A percentile compares a stretch with the other conserved stretches of the same genome.
phyloP scores from a whole-genome alignment of 768 basidiomycete genomes.

The Dioszegia hungarica region DNA sequence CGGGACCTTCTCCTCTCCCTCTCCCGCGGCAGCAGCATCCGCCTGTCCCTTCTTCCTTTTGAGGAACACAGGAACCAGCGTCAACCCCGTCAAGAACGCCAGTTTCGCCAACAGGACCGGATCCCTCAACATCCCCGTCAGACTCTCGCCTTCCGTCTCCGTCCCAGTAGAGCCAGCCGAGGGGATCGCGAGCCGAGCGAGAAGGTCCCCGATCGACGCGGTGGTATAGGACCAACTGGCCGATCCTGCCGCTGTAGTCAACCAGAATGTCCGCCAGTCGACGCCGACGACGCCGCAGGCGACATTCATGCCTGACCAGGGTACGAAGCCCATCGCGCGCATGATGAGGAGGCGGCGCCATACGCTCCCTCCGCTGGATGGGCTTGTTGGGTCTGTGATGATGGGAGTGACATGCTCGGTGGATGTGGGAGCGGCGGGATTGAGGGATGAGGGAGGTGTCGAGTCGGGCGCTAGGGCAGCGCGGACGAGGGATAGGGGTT shows the following conservation, averaged over 20 bases:
- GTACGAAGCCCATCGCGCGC: constrained; percentile 84
- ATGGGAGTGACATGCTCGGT: constrained; percentile 26
- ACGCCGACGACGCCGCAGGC: constrained; percentile 91
- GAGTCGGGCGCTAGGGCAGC: constrained; percentile 60
- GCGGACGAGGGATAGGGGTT: constrained; percentile 77
- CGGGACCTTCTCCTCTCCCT: background rate
- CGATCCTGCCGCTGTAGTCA: constrained; percentile 49
- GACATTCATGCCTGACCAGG: constrained; percentile 96
- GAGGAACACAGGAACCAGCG: constrained; percentile 78
- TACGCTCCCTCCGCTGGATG: constrained; percentile 37
- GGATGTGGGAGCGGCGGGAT: background rate
- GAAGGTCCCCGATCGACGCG: constrained; percentile 39
- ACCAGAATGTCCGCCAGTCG: constrained; percentile 46
- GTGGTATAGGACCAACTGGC: constrained; percentile 49
- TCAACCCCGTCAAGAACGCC: constrained; percentile 72
- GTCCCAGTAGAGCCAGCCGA: background rate
- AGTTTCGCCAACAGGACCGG: constrained; percentile 81
- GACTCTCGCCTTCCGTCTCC: constrained; percentile 55
- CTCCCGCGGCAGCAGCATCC: too few relatives aligned
- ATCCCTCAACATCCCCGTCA: constrained; percentile 78
- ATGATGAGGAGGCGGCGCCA: constrained; percentile 87
- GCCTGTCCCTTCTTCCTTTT: too few relatives aligned
- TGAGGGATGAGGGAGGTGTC: constrained; percentile 39
- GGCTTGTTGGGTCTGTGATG: constrained; percentile 14
- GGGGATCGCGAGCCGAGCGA: constrained; percentile 36